phyloP scores from a whole-genome alignment of 805 yeast genomes.

The Ogataea wickerhamii region DNA sequence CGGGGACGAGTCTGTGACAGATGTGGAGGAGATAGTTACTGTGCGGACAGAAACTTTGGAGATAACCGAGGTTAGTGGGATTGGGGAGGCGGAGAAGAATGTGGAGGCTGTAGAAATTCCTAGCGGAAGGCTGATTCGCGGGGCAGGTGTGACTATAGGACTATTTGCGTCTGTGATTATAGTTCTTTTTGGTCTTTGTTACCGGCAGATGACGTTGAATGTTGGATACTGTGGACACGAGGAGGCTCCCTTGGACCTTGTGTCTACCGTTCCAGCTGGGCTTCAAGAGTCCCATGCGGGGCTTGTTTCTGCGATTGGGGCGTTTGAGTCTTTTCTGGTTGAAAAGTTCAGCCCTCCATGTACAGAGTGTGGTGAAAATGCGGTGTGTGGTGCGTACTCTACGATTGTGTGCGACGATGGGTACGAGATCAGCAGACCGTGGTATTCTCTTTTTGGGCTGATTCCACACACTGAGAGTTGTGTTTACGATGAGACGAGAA shows the following conservation, averaged over 20 bases:
- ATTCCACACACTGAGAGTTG: slow-evolving; percentile 65
- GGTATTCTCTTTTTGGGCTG: slow-evolving; percentile 52
- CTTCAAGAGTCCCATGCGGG: slow-evolving; percentile 6
- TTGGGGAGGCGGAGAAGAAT: slow-evolving; percentile 6
- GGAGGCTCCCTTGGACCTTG: slow-evolving; percentile 25
- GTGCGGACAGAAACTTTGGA: slow-evolving; percentile 4
- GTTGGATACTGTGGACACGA: slow-evolving; percentile 77
- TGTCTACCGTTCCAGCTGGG: slow-evolving; percentile 18
- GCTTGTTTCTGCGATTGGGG: slow-evolving; percentile 38
- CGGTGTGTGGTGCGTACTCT: slow-evolving; percentile 62
- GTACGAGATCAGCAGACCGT: slow-evolving; percentile 47
- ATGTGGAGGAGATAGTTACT: slow-evolving; percentile 7
- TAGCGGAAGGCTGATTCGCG: background rate
- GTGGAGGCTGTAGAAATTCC: background rate
- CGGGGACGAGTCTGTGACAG: slow-evolving; percentile 14
- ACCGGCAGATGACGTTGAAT: slow-evolving; percentile 56
- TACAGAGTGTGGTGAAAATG: slow-evolving; percentile 76
- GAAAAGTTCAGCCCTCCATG: slow-evolving; percentile 55
- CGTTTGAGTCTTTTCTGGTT: slow-evolving; percentile 45
- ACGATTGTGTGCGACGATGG: slow-evolving; percentile 69
- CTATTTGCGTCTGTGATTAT: slow-evolving; percentile 35
- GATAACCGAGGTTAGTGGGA: slow-evolving; percentile 14
- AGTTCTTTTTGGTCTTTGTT: slow-evolving; percentile 40
- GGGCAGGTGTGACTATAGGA: background rate
- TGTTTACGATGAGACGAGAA: slow-evolving; percentile 68